Base-by-base conservation (phyloP, 192 early-diverging fungal genomes). In the Coemansia sp. region DNA sequence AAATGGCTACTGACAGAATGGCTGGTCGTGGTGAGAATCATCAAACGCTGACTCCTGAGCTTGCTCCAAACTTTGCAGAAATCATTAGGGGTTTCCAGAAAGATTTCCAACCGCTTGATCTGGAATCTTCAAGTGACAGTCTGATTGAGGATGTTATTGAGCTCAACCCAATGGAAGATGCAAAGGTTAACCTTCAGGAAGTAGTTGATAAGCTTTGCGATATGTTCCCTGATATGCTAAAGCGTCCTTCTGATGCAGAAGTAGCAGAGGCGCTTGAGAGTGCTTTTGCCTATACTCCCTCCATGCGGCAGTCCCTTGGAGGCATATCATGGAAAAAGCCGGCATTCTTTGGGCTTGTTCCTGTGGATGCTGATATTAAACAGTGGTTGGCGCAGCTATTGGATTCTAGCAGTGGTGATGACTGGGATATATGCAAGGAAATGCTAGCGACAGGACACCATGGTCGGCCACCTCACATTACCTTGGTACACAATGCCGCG, bases 21-120 rank as follows among this genome's bases (percentile, higher is more conserved):
- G 49, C 71, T 31, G 23, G 44, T 19, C 84, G 90, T 52, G 95
- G 94, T 9, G 88, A 92, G 34, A 83, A 88, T 56, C 95, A 97
- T 63, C 92, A 94, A 79, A 80, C 76, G 7, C 69, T 96, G 47
- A 94, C 88, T 0, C 92, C 95, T 0, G 56, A 73, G 12, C 76
- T 83, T 34, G 84, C 85, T 7, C 82, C 76, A 0, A 78, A 87
- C 0, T 91, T 81, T 65, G 69, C 82, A n/a, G 16, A 49, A 18
- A 65, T 92, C 12, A 89, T 93, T 52, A 63, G 76, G 16, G 53
- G 23, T 24, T 90, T 92, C 68, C 59, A 89, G 3, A 38, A 49
- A 5, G 32, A 49, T 1, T 82, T 90, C 51, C 59, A 82, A 26
- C 82, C 86, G 12, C 27, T 91, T 0, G 83, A 93, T 58, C 67